A percentile compares a stretch with the other conserved stretches of the same genome.
Evolutionary conservation across 2,329 filamentous ascomycete species (phyloP).

Genomic region (Aspergillus sp.): DNA sequence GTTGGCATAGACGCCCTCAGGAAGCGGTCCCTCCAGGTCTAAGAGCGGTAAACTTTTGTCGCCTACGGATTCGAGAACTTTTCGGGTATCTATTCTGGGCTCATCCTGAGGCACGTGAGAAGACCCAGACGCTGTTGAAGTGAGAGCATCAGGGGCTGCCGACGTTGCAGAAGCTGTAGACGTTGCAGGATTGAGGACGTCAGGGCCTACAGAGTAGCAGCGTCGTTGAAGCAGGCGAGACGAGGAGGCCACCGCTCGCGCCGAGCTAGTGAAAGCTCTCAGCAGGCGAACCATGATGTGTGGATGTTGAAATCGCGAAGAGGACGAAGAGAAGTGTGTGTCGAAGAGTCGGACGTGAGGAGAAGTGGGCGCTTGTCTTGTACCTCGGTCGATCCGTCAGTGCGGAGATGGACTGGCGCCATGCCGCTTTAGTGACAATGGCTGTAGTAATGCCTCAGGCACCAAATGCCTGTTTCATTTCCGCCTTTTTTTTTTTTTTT

Average conservation of each 20-base stretch:
- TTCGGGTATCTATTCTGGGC: too few species aligned
- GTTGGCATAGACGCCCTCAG: background rate
- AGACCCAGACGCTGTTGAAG: background rate
- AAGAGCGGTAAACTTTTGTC: too few species aligned
- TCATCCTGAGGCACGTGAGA: too few species aligned
- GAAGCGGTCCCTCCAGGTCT: background rate
- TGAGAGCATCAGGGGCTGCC: background rate
- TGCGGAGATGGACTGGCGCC: background rate
- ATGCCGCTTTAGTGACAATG: background rate
- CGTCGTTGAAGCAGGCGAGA: conserved; percentile 8
- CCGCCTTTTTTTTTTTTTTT: background rate
- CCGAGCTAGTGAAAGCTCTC: conserved; percentile 7
- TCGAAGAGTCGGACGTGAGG: background rate
- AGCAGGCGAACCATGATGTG: conserved; percentile 13
- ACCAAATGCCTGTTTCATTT: background rate
- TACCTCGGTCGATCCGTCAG: too few species aligned
- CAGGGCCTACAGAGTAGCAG: conserved; percentile 1
- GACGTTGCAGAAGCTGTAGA: too few species aligned
- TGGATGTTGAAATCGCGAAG: background rate
- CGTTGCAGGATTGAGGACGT: too few species aligned
- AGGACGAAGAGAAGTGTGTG: background rate
- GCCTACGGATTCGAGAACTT: too few species aligned
- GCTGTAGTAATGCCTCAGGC: too few species aligned
- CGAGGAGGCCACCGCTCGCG: conserved; percentile 3
- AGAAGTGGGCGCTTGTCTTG: background rate